Base-by-base conservation (phyloP, 2,329 filamentous ascomycete genomes). In the Neopestalotiopsis sp. region DNA sequence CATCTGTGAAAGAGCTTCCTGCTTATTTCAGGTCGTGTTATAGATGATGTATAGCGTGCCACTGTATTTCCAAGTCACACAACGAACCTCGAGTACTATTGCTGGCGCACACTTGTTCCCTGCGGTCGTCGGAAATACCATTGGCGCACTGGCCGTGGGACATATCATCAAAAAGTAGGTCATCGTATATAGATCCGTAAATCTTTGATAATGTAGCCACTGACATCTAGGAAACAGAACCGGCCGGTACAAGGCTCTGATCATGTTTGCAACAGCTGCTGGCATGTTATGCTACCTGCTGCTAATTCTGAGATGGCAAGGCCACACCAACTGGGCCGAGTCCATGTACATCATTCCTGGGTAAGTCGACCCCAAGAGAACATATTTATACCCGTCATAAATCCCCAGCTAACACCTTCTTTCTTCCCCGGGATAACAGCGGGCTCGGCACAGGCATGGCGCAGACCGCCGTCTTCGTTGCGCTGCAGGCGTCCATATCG, bases 51-150 rank as follows among this genome's bases (percentile, higher is more conserved):
- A 89, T 67, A 85, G 86, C 0, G 86, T 93, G 0, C 91, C 91
- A 0, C 78, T 93, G 0, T 93, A 93, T 78, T 94, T 93, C 71
- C 89, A 92, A 68, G 86, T 91, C 1, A 90, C 90, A 0, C 80
- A 86, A 5, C 80, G 83, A 0, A 85, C 85, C 2, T 89, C 87
- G 0, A 89, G 87, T 59, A 89, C 90, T 0, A 79, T 82, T 1
- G 89, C 91, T 0, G 86, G 86, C 0, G 79, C 87, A 0, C 89
- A 92, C 73, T 81, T 94, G 0, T 84, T 93, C 56, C 91, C 91
- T 0, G 89, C 91, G 0, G 90, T 94, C 0, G 78, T 87, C 0
- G 91, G 91, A 0, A 93, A 94, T 72, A 88, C 91, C 0, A 69
- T 89, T 0, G 91, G 90, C 1, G 90, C 89, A 0, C 79, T 94